Evolutionary conservation across 495 filamentous ascomycete genomes (phyloP), one percentile per base, ranked within the genome.

Genomic region (Trichoderma reesei): DNA sequence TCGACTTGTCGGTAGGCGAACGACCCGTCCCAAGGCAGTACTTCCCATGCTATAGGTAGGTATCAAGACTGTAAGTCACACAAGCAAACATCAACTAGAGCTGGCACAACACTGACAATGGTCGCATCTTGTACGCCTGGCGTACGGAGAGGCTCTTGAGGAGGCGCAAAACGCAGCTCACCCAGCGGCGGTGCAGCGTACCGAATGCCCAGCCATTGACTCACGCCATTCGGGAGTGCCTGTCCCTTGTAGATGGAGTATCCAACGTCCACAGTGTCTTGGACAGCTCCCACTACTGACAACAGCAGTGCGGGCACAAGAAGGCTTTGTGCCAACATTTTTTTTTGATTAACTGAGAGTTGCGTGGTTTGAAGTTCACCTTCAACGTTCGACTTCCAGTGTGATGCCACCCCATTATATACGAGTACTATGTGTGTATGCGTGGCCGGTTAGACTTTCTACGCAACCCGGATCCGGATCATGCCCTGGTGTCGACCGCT

Each of bases 151-250:
- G 86, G 85, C 67, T 86, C 80, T 36, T 68, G 38, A 44, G 86
- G 86, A 34, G 81, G 81, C 56, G 76, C 74, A 69, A 88, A 89
- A 13, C 86, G 80, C 66, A 88, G 70, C 10, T 77, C 65, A 1
- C 83, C 84, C 33, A 84, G 62, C 9, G 86, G 84, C 26, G 85
- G 72, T 18, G 84, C 82, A 37, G 85, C 86, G 74, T 79, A 89
- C 31, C 86, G 84, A 51, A 89, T 82, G 4, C 86, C 86, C 9
- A 87, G 75, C 85, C 85, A 89, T 70, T 86, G 79, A 0, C 77
- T 78, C 54, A 88, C 71, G 20, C 83, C 84, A 7, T 61, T 65
- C 31, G 48, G 18, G n/a, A 65, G 38, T 34, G 60, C 61, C 2
- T 46, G 61, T 34, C 66, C 66, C 59, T 64, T 61, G 13, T 65